Percentiles rank a stretch among this genome's conserved stretches.
phyloP scores from a whole-genome alignment of 306 rosid genomes.

The Trifolium fragiferum region DNA sequence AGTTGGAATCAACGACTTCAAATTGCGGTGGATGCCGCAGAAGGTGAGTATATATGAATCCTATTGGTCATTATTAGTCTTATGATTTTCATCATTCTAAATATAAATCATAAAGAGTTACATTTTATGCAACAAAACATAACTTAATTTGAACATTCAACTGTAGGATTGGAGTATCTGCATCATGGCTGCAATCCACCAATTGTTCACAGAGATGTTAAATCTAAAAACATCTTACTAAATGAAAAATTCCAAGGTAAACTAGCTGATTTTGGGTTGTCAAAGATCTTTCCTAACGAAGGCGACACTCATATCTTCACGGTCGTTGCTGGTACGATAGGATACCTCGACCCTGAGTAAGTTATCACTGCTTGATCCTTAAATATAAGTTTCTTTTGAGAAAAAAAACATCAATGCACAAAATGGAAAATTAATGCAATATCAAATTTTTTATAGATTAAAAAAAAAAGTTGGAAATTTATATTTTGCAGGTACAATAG shows the following conservation, averaged over 20 bases:
- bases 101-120: not conserved
- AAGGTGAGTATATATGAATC: conserved; percentile 47
- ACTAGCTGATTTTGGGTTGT: conserved; percentile 71
- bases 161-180: conserved; percentile 66
- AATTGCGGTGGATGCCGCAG: conserved; percentile 63
- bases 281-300: conserved; percentile 51
- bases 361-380: not conserved
- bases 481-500: conserved; percentile 43
- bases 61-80: not conserved
- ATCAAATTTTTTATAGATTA: too few species aligned
- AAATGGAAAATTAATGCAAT: not conserved
- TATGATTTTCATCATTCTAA: not conserved
- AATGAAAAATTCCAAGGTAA: conserved; percentile 53
- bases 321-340: conserved; percentile 61
- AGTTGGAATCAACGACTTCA: conserved; percentile 64
- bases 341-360: conserved; percentile 66
- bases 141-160: conserved; percentile 6
- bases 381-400: not conserved
- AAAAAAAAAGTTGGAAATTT: conserved; percentile 16
- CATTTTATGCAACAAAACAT: conserved; percentile 25
- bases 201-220: conserved; percentile 72
- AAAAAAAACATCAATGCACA: too few species aligned
- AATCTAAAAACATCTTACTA: conserved; percentile 65
- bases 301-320: conserved; percentile 52
- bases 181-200: conserved; percentile 62